phyloP scores from a whole-genome alignment of 2,329 filamentous ascomycete genomes.

The Macrophomina phaseolina region DNA sequence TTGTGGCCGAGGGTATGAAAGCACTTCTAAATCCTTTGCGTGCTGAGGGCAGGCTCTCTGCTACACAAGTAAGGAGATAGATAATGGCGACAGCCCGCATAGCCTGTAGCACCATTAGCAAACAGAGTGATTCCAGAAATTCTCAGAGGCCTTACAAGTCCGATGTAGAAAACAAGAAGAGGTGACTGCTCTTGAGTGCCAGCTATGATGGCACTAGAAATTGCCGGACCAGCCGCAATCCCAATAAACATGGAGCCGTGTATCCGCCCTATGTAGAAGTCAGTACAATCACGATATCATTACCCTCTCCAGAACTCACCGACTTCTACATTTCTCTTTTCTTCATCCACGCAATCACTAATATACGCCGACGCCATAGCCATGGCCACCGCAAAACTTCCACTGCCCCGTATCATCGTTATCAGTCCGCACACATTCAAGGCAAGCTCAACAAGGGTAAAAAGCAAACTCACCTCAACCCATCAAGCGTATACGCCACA shows the following conservation, averaged over 20 bases:
- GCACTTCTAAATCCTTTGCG: neutral
- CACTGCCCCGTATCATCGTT: constrained; percentile 6
- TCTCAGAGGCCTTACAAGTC: constrained; percentile 6
- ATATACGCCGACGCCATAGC: constrained; percentile 31
- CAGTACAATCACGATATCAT: neutral
- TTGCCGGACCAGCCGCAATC: constrained; percentile 28
- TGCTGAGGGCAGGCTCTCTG: constrained; percentile 24
- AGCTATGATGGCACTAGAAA: constrained; percentile 24
- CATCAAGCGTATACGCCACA: constrained; percentile 28
- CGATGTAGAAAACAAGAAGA: constrained; percentile 31
- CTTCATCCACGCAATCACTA: constrained; percentile 27
- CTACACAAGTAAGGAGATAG: constrained; percentile 28
- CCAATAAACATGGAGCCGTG: constrained; percentile 31
- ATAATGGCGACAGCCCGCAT: constrained; percentile 27
- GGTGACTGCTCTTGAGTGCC: constrained; percentile 20
- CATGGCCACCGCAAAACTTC: constrained; percentile 29
- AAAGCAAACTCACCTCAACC: constrained; percentile 25
- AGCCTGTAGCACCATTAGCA: constrained; percentile 5
- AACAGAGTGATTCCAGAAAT: neutral
- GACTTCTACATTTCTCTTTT: constrained; percentile 28
- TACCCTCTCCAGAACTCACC: constrained; percentile 7
- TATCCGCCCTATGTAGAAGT: constrained; percentile 17
- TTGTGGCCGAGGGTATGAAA: neutral
- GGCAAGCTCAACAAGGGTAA: neutral
- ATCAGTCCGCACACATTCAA: neutral